Percentiles rank a stretch among this genome's conserved stretches.
Conservation (phyloP, 164 flowering plant species). For the Taxillus chinensis region DNA sequence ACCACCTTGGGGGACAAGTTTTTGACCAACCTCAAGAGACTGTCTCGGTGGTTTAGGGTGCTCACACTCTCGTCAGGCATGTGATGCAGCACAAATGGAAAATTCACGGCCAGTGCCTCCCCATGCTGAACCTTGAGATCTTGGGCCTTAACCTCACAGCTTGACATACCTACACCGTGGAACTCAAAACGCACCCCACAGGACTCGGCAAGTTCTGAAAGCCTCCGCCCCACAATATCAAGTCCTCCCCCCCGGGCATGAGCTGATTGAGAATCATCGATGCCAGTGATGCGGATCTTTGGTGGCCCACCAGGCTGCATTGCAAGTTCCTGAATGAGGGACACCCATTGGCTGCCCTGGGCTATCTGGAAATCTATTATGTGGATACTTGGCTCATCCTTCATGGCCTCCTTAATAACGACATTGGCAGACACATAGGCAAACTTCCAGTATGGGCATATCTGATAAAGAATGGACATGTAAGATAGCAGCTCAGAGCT, state of each 20-base stretch:
- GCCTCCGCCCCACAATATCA: slow-evolving; percentile 28
- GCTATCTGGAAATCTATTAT: slow-evolving; percentile 56
- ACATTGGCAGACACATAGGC: slow-evolving; percentile 46
- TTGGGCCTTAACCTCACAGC: slow-evolving; percentile 25
- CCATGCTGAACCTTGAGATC: slow-evolving; percentile 27
- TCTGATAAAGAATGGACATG: slow-evolving; percentile 35
- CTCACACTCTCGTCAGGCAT: slow-evolving; percentile 64
- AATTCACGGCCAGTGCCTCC: slow-evolving; percentile 46
- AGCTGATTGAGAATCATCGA: slow-evolving; percentile 46
- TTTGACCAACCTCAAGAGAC: slow-evolving; percentile 33
- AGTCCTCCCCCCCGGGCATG: slow-evolving; percentile 56
- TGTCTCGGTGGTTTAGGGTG: slow-evolving; percentile 37
- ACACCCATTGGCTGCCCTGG: slow-evolving; percentile 50
- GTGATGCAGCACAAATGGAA: slow-evolving; percentile 49
- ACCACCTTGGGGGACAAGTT: slow-evolving; percentile 43
- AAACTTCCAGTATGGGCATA: slow-evolving; percentile 51
- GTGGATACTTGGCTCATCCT: slow-evolving; percentile 30
- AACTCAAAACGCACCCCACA: slow-evolving; percentile 38
- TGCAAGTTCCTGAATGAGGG: slow-evolving; percentile 33
- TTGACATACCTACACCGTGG: slow-evolving; percentile 29
- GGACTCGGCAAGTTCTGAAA: slow-evolving; percentile 27
- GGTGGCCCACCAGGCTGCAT: slow-evolving; percentile 43
- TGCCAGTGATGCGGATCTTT: slow-evolving; percentile 30
- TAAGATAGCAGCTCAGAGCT: slow-evolving; percentile 43
- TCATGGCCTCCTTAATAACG: slow-evolving; percentile 39